Base-by-base conservation (phyloP, 257 asterid genomes). In the Haberlea rhodopensis region DNA sequence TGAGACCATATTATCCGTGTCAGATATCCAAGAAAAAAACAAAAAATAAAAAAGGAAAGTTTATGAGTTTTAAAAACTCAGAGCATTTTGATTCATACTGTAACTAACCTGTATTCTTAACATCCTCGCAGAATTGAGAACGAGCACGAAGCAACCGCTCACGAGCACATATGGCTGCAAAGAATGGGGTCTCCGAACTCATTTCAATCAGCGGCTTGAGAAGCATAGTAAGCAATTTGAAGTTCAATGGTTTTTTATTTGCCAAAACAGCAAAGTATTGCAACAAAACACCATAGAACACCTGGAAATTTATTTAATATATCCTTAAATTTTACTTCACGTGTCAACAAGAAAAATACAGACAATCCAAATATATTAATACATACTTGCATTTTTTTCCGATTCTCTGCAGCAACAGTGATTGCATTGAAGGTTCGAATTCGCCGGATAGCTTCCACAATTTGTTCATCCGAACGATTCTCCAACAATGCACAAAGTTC, bases 101-200 rank as follows among this genome's bases (percentile, higher is more conserved):
- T 20, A 63, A 57, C 73, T 16, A 66, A 92, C 99, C 97, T 82
- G 91, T 60, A 71, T 52, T 71, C 79, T 80, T 94, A 56, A 81
- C 60, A 72, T 84, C 94, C 71, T 80, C 84, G 16, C 83, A 82
- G 65, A 90, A 87, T 69, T 80, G 91, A 6, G 82, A 59, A 46
- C 95, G 94, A 49, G 73, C 84, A 55, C 75, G 84, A 55, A 80
- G 84, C 73, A 90, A 68, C 73, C 99, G 76, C 67, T 87, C 81
- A 65, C 99, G 95, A 73, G 99, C 99, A 70, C 99, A 94, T 69
- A 90, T 87, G 70, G 99, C 99, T 40, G 97, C 90, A 76, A 90
- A 94, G 80, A 86, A 94, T 8, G 97, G 99, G 70, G 85, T 76
- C 82, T 88, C 95, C n/a, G 86, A 71, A 79, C 99, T 94, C 81